phyloP scores from a whole-genome alignment of 306 rosid species.

The Acacia confusa region DNA sequence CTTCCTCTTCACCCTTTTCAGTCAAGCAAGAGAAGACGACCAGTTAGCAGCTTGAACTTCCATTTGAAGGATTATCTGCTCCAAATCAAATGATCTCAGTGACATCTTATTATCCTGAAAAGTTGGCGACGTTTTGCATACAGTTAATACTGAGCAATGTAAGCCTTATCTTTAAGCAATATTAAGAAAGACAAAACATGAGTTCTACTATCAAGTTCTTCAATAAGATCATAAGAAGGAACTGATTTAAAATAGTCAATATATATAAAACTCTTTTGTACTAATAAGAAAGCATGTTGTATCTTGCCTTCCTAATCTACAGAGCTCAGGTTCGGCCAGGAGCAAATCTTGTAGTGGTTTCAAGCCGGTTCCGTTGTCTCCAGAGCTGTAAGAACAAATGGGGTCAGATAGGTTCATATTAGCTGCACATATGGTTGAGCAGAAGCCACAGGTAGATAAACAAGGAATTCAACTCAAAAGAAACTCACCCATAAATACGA shows the following conservation, averaged over 20 bases:
- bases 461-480: conserved; percentile 15
- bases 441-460: not conserved
- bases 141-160: conserved; percentile 10
- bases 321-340: conserved; percentile 85
- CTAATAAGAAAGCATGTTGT: not conserved
- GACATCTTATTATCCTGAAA: conserved; percentile 78
- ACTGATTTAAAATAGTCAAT: not conserved
- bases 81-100: conserved; percentile 30
- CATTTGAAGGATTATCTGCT: conserved; percentile 29
- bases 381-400: conserved; percentile 37
- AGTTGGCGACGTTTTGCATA: conserved; percentile 18
- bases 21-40: conserved; percentile 16
- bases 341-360: conserved; percentile 79
- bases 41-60: conserved; percentile 20
- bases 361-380: conserved; percentile 39
- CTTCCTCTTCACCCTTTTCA: not conserved
- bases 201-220: not conserved
- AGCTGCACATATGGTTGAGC: too few species aligned
- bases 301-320: conserved; percentile 80
- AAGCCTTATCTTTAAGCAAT: conserved; percentile 6
- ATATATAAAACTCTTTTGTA: not conserved
- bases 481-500: conserved; percentile 57
- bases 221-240: not conserved
- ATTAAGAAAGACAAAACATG: not conserved
- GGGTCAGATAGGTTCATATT: not conserved